Base-by-base conservation (phyloP, 2,329 filamentous ascomycete genomes). In the Endoconidiophora polonica region DNA sequence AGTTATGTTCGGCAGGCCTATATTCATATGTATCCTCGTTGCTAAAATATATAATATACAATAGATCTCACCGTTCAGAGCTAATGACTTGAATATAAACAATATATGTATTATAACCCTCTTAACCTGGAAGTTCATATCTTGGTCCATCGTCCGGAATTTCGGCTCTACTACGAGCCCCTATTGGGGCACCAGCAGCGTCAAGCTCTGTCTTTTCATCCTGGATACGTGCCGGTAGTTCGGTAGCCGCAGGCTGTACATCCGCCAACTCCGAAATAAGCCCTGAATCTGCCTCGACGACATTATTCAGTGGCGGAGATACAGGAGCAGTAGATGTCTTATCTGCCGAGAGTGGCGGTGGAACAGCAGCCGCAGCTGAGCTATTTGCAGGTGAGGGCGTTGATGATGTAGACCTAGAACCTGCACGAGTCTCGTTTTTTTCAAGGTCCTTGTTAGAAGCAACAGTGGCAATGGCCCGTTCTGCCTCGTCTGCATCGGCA, bases 141-240 rank as follows among this genome's bases (percentile, higher is more conserved):
- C 49, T 20, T 10, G 23, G n/a, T 2, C 44, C 43, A 5, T 26
- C 49, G 39, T 46, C 36, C 5, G 43, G 49, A 22, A 50, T 23
- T 18, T 50, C 49, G 4, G 49, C 49, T 29, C 49, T 40, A 16
- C 14, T 22, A 16, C 44, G 44, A 3, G 49, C 43, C 16, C 49
- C 43, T 38, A 50, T 50, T 3, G 49, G 49, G 2, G 43, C 43
- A n/a, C 49, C 49, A 16, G 49, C 49, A n/a, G 49, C 43, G 18
- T 50, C 43, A 14, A 50, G 38, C 22, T 50, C 49, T 23, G 44
- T 42, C 22, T 50, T 45, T n/a, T 41, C 24, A 41, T 46, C 36
- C 16, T 46, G 43, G 10, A 46, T 46, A 9, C 16, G 16, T 5
- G 33, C 49, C 4, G 49, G 49, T 14, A 50, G 33, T 23, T 50